Conservation (phyloP, 116 monocot species). For the Cymodocea nodosa region DNA sequence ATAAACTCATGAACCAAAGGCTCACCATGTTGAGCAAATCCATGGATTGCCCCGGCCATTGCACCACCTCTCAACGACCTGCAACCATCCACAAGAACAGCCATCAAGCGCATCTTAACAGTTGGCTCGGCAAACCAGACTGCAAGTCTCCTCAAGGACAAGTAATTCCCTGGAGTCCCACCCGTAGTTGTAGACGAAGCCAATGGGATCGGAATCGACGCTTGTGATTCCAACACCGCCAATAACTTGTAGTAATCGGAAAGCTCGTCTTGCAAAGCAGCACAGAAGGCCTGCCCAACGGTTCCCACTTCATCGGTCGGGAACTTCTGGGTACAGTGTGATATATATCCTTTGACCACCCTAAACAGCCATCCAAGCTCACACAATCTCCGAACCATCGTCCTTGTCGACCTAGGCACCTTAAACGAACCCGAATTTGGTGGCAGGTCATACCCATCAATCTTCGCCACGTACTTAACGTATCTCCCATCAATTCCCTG, state of each 20-base stretch:
- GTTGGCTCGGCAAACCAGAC: slow-evolving; percentile 94
- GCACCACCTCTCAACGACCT: slow-evolving; percentile 66
- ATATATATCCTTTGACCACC: slow-evolving; percentile 53
- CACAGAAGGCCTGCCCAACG: slow-evolving; percentile 73
- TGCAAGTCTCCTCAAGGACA: slow-evolving; percentile 59
- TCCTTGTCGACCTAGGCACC: slow-evolving; percentile 45
- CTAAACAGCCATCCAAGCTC: slow-evolving; percentile 93
- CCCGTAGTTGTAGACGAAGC: slow-evolving; percentile 22
- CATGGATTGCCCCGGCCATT: slow-evolving; percentile 93
- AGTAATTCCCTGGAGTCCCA: slow-evolving; percentile 33
- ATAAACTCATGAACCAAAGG: slow-evolving; percentile 86
- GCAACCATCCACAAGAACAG: slow-evolving; percentile 70
- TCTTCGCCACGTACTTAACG: slow-evolving; percentile 28
- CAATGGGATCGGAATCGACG: slow-evolving; percentile 50
- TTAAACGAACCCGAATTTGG: slow-evolving; percentile 27
- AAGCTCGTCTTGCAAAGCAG: slow-evolving; percentile 82
- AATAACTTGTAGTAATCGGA: slow-evolving; percentile 80
- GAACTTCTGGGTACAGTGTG: slow-evolving; percentile 24
- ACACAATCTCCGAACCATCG: slow-evolving; percentile 48
- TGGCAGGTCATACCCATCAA: slow-evolving; percentile 59
- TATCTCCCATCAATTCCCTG: slow-evolving; percentile 90
- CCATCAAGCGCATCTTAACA: slow-evolving; percentile 92
- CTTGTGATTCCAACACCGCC: slow-evolving; percentile 74
- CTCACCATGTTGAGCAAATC: slow-evolving; percentile 72
- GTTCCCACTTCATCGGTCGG: slow-evolving; percentile 56